A percentile compares a stretch with the other conserved stretches of the same genome.
Evolutionary conservation across 345 rosid genomes (phyloP).

Genomic region (Populus alba): DNA sequence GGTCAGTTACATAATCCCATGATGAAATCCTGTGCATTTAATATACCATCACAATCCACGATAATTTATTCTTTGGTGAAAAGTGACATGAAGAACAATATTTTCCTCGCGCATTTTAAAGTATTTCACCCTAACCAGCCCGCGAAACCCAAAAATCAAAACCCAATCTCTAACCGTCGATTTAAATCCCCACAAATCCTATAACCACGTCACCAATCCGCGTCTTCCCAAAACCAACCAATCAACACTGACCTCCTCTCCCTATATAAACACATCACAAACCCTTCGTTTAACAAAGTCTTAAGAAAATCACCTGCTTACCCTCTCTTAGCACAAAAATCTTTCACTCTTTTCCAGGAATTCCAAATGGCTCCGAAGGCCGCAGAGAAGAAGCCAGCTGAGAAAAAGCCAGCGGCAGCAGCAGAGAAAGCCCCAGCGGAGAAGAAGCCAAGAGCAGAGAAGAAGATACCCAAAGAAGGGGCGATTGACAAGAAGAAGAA

Average conservation of each 20-base stretch:
- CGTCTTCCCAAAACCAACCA: constrained; percentile 1
- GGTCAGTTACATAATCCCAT: no score
- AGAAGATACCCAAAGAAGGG: constrained; percentile 26
- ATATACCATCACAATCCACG: no score
- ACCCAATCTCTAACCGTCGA: not conserved
- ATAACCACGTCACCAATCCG: constrained; percentile 17
- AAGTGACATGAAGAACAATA: no score
- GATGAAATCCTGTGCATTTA: no score
- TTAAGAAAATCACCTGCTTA: rapidly evolving
- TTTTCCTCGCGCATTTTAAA: no score
- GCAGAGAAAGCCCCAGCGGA: constrained; percentile 23
- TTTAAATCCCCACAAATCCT: not conserved
- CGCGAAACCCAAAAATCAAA: no score
- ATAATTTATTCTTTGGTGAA: no score
- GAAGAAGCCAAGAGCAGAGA: constrained; percentile 30
- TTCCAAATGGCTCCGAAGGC: constrained; percentile 26
- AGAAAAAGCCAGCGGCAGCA: constrained; percentile 16
- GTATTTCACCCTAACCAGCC: no score
- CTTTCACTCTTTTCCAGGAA: not conserved
- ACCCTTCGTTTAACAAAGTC: not conserved
- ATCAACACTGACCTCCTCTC: not conserved
- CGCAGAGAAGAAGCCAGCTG: constrained; percentile 31
- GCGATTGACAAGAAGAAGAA: constrained; percentile 23
- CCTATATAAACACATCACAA: constrained; percentile 7
- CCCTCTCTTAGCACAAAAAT: rapidly evolving